Base-by-base conservation (phyloP, 768 basidiomycete genomes). In the Russula dissimulans region DNA sequence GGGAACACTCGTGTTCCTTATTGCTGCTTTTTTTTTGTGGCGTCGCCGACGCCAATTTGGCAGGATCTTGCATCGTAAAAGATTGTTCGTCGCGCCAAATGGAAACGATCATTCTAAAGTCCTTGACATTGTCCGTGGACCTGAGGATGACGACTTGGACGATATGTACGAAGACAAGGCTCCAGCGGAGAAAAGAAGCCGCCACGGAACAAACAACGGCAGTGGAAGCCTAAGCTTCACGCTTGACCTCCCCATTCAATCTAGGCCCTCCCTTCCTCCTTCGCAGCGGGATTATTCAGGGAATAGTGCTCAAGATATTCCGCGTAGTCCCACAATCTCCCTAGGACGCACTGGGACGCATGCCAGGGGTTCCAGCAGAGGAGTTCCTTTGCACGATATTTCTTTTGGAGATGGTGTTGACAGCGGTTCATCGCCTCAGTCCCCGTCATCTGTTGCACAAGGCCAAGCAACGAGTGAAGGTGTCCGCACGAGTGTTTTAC, bases 11-110 rank as follows among this genome's bases (percentile, higher is more conserved):
- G 60, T 83, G 4, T 59, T 78, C 49, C 69, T 74, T 14, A 67
- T 82, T 2, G 76, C 78, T 61, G 80, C 73, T 63, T 73, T 77
- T 59, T 72, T 76, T 52, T 69, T 80, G 54, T 73, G 78, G 53
- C 79, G 83, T 34, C 71, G 72, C 11, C 80, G 82, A 14, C 80
- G 78, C 12, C 65, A 66, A 10, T 60, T 55, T 31, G 45, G 61
- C 47, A 55, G 43, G 18, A 68, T 67, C 18, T 65, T 69, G 32
- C 72, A 72, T 53, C 67, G 67, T 42, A 54, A 56, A 49, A 65
- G 72, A 62, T 55, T 69, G 46, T 67, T 70, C 22, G 69, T 70
- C 10, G 29, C 62, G 11, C 54, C 64, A 38, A 43, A 29, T 32
- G 54, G 56, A 43, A 54, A 56, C 36, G 39, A 63, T 31, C 58